Base-by-base conservation (phyloP, 352 stramenopile species). In the Phytophthora cajani region DNA sequence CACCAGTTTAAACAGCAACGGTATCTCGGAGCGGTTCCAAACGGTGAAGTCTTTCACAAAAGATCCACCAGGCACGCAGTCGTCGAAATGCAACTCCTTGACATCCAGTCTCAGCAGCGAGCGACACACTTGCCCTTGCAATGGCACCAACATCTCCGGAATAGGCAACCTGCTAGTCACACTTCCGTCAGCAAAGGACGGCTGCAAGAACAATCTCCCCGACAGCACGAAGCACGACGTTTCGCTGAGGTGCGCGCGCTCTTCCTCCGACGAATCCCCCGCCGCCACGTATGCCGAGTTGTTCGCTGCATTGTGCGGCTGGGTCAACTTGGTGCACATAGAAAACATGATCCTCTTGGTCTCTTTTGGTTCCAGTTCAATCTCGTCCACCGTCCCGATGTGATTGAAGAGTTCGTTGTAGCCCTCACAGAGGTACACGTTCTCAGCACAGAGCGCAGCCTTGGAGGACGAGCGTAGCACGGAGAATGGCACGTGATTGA, bases 331-430 rank as follows among this genome's bases (percentile, higher is more conserved):
- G 9, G 82, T 82, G 56, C 87, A 94, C 14, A 95, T 67, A 0
- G 88, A 91, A 49, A 97, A 88, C 27, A 93, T 81, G 10, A 96
- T 56, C 11, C 77, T 76, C 67, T 85, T 93, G 21, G 79, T 89
- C 72, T 96, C 82, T 51, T 88, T 74, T 2, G 87, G 81, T 38
- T 82, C 81, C 27, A 97, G 76, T 19, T 79, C 49, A 16, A 97
- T 46, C 30, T 91, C 79, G 17, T 89, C 66, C 16, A 94, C 59
- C 0, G 84, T 84, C 6, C 76, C 86, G 36, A 97, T 94, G 47
- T 96, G 87, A 71, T 97, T 97, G 62, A 97, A 97, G 3, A 97
- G 75, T 62, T 97, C 90, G 61, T 97, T 97, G 82, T 95, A 97
- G 50, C 87, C 88, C 60, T 96, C 88, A 58, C 84, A 88, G 0